These are phyloP conservation scores for Metschnikowia gruessii DNA, from an alignment of 805 yeast species.

Conservation along the genomic window DNA sequence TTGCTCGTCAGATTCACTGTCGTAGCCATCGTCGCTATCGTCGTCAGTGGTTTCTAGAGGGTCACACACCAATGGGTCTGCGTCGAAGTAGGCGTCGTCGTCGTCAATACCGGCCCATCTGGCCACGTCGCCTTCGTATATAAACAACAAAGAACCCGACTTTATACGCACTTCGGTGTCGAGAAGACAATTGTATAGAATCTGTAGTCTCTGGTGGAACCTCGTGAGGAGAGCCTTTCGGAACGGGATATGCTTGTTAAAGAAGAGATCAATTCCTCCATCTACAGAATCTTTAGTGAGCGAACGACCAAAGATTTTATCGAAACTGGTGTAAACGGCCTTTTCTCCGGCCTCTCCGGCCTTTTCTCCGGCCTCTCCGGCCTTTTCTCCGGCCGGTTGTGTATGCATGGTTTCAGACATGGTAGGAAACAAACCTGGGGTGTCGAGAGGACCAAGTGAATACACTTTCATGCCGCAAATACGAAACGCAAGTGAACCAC, in stretches of 20 bases:
- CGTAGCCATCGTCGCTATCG: constrained; percentile 25
- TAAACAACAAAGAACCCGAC: constrained; percentile 70
- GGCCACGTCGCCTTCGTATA: constrained; percentile 63
- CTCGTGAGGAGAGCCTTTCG: constrained; percentile 33
- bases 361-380: too few species aligned
- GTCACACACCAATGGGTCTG: constrained; percentile 28
- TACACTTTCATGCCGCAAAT: constrained; percentile 84
- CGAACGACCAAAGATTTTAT: constrained; percentile 70
- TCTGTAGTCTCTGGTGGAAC: constrained; percentile 58
- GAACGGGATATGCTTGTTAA: constrained; percentile 31
- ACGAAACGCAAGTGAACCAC: constrained; percentile 72
- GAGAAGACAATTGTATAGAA: constrained; percentile 62
- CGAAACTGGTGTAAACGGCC: constrained; percentile 48
- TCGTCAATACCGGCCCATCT: constrained; percentile 44
- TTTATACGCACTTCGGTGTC: constrained; percentile 61
- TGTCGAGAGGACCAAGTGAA: constrained; percentile 8
- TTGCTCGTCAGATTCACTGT: constrained; percentile 1
- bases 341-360: constrained; percentile 26
- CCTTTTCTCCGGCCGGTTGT: constrained; percentile 25
- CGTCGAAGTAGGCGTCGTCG: constrained; percentile 13
- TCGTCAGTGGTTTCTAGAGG: constrained; percentile 10
- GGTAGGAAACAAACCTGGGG: constrained; percentile 14
- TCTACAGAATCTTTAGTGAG: constrained; percentile 44
- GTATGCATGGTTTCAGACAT: constrained; percentile 21
- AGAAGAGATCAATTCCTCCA: constrained; percentile 49